A percentile compares a stretch with the other conserved stretches of the same genome.
phyloP scores from a whole-genome alignment of 345 rosid species.

The Eucalyptus microcorys region DNA sequence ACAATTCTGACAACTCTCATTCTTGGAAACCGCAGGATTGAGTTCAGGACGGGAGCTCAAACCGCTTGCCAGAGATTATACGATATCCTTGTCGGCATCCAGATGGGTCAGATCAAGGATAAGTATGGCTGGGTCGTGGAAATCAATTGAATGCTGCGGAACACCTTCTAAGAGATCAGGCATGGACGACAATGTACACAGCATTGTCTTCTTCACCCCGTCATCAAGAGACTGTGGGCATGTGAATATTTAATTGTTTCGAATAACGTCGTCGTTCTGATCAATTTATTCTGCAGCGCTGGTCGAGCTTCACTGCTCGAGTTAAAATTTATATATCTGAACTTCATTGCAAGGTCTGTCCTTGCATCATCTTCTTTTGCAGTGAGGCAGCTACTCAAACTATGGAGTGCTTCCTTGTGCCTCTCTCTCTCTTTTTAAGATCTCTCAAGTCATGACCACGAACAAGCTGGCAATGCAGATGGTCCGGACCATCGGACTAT shows the following conservation, averaged over 20 bases:
- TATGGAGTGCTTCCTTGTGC: background rate
- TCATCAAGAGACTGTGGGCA: background rate
- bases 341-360: background rate
- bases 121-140: slow-evolving; percentile 57
- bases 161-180: background rate
- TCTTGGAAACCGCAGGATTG: slow-evolving; percentile 26
- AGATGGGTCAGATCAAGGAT: slow-evolving; percentile 59
- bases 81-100: slow-evolving; percentile 53
- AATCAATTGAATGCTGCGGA: slow-evolving; percentile 7
- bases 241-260: background rate
- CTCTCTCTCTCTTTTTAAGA: background rate
- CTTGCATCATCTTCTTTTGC: background rate
- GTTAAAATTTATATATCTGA: background rate
- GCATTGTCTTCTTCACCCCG: background rate
- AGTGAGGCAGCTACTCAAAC: background rate
- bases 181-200: background rate
- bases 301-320: background rate
- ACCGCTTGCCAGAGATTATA: slow-evolving; percentile 38
- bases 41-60: slow-evolving; percentile 31
- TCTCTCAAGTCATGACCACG: background rate
- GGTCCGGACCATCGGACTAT: background rate
- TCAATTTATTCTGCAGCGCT: background rate
- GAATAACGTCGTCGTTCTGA: background rate
- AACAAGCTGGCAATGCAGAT: background rate
- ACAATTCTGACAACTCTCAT: background rate